Conservation (phyloP, 345 rosid genomes). For the Cardiospermum halicacabum region DNA sequence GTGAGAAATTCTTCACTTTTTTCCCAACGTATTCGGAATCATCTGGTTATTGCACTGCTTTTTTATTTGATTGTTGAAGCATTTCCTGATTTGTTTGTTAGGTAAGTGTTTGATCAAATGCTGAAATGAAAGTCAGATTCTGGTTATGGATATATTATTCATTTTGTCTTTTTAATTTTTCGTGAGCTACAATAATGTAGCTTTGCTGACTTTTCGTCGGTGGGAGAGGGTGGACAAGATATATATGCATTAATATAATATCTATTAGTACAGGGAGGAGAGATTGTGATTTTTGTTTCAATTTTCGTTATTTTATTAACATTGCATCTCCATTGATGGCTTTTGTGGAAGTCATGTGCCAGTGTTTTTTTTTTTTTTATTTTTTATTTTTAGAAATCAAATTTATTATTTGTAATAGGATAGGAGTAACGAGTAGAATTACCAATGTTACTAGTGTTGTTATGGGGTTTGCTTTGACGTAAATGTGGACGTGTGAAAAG, state of each 20-base stretch:
- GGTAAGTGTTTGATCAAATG: slow-evolving; percentile 34
- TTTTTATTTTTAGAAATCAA: not conserved
- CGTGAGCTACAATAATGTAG: not conserved
- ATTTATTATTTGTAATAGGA: not conserved
- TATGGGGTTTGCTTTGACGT: too few species aligned
- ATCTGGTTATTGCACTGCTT: not conserved
- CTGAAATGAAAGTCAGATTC: slow-evolving; percentile 16
- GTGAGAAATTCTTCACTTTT: not conserved
- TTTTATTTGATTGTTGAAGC: not conserved
- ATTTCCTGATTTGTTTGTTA: slow-evolving; percentile 2
- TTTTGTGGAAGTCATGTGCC: not conserved
- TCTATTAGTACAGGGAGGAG: not conserved
- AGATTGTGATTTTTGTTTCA: not conserved
- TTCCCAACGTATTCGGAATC: not conserved
- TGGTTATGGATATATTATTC: not conserved
- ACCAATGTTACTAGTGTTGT: not conserved
- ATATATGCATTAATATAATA: not conserved
- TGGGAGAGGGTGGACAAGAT: not conserved
- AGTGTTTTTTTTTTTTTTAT: not conserved
- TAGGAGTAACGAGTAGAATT: not conserved
- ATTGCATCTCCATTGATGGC: not conserved
- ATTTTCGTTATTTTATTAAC: not conserved
- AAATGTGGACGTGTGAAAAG: too few species aligned
- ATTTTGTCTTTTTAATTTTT: not conserved
- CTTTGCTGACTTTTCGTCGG: not conserved